phyloP scores from a whole-genome alignment of 805 yeast genomes.

The Lipomyces starkeyi region DNA sequence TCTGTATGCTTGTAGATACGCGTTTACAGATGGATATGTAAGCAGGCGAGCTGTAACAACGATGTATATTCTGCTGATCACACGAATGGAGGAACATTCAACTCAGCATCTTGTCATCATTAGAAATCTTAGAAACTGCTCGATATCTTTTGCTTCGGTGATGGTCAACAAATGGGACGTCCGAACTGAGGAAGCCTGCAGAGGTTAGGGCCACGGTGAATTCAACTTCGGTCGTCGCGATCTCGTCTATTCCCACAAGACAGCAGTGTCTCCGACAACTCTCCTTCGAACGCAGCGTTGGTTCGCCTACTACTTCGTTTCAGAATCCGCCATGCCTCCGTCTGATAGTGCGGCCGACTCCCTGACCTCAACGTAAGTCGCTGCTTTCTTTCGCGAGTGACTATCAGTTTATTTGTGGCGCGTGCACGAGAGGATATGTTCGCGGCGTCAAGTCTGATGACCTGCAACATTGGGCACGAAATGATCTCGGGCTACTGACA shows the following conservation, averaged over 20 bases:
- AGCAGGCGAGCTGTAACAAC: too few relatives aligned
- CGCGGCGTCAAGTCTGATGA: background rate
- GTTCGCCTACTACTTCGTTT: background rate
- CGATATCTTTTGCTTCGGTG: too few relatives aligned
- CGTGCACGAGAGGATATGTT: background rate
- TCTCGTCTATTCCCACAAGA: background rate
- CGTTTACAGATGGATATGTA: too few relatives aligned
- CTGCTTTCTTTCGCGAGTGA: background rate
- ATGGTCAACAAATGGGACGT: too few relatives aligned
- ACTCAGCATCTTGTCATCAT: too few relatives aligned
- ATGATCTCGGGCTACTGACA: conserved; percentile 1
- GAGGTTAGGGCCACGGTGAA: too few relatives aligned
- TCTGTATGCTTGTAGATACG: too few relatives aligned
- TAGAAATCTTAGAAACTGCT: too few relatives aligned
- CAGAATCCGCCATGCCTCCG: conserved; percentile 8
- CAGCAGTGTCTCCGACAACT: background rate
- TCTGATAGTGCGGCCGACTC: conserved; percentile 12
- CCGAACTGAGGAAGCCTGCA: too few relatives aligned
- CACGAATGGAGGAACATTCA: too few relatives aligned
- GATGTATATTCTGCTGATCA: too few relatives aligned
- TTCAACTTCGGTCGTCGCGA: background rate
- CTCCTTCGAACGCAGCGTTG: background rate
- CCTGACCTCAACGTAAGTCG: conserved; percentile 25
- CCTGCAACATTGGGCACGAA: background rate
- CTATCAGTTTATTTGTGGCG: background rate